Evolutionary conservation across 768 basidiomycete species (phyloP), one percentile per base, ranked within the genome.

Genomic region (Boletus tylopilopsis): DNA sequence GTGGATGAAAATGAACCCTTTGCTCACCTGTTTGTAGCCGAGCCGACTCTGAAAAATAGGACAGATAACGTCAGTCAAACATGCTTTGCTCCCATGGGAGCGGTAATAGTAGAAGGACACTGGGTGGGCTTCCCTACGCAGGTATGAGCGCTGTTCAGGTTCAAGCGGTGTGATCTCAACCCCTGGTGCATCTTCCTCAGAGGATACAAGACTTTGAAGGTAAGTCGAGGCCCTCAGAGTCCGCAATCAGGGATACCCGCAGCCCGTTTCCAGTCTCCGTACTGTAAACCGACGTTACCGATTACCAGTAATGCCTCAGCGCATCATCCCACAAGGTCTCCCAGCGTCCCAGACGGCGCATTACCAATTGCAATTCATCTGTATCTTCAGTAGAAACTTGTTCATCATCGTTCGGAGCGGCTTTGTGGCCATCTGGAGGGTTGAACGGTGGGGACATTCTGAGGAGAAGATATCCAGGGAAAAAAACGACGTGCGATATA

Each of bases 151-250:
- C 90, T 91, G 86, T 79, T 90, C 92, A 94, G 90, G 91, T 93
- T 93, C 88, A 71, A 81, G 84, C 92, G 90, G 91, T 94, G 81
- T 94, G 52, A 88, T 94, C 92, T 94, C 91, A 94, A 91, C 71
- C 90, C 81, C 72, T 68, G 71, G 69, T 68, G 70, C 65, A 47
- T 66, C 68, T 15, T 60, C 47, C 55, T 56, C 52, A 12, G 46
- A 61, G 39, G 39, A 24, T n/a, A 37, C 41, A 37, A 38, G 41
- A 34, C 22, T 39, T 50, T 56, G 45, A 48, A 51, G 56, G 38
- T 51, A 56, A 15, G 27, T 32, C 34, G 33, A 34, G 33, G 13
- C 23, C 37, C 55, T 51, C 53, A 47, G 61, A 60, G 62, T 59
- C 67, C 51, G 56, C 70, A 71, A 68, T 66, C 71, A 71, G 73